Evolutionary conservation across 2,329 filamentous ascomycete species (phyloP).

Genomic region (Bertia moriformis): DNA sequence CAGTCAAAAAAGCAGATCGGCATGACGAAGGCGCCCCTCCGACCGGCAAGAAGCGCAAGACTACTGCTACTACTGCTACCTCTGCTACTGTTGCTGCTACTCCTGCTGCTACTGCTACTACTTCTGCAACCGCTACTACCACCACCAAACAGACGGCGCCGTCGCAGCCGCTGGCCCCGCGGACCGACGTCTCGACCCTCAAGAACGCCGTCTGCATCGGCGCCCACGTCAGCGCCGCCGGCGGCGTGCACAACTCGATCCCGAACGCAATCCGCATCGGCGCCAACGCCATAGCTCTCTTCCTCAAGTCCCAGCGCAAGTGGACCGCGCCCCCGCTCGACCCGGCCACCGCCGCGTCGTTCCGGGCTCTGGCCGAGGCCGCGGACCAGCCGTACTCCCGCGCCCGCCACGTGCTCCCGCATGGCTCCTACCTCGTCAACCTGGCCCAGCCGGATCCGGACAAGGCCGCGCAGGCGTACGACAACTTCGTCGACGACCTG

Average conservation of each 20-base stretch:
- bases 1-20: conserved; percentile 5
- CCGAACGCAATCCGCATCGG: conserved; percentile 67
- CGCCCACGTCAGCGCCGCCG: conserved; percentile 63
- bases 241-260: conserved; percentile 80
- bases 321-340: conserved; percentile 74
- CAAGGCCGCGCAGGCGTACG: conserved; percentile 76
- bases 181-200: conserved; percentile 49
- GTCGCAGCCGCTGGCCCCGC: conserved; percentile 47
- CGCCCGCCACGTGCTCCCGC: conserved; percentile 64
- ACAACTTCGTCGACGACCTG: conserved; percentile 75
- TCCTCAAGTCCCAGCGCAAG: conserved; percentile 91
- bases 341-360: conserved; percentile 51
- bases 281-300: conserved; percentile 84
- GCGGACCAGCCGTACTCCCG: conserved; percentile 58
- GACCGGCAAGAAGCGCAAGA: conserved; percentile 26
- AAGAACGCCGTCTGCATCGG: conserved; percentile 68
- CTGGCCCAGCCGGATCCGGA: conserved; percentile 68
- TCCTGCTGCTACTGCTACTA: too few species aligned
- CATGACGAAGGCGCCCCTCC: conserved; percentile 8
- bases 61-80: too few species aligned
- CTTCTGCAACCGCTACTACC: too few species aligned
- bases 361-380: conserved; percentile 55
- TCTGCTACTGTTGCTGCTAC: too few species aligned
- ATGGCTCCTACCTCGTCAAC: conserved; percentile 94
- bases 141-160: conserved; percentile 22